phyloP scores from a whole-genome alignment of 1,284 basidiomycete species.

The Cutaneotrichosporon sp. region DNA sequence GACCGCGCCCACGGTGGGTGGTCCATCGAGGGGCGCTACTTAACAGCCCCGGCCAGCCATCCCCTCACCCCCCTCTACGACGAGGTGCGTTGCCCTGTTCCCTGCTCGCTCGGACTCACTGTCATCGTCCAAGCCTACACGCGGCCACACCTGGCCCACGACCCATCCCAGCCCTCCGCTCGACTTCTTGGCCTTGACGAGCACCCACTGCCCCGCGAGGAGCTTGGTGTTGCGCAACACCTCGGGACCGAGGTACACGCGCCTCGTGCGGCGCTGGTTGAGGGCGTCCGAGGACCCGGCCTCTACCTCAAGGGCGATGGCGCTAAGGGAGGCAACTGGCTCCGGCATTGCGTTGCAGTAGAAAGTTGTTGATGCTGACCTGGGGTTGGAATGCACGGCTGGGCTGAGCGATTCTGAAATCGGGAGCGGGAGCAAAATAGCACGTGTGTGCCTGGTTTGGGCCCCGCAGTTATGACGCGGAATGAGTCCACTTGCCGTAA shows the following conservation, averaged over 20 bases:
- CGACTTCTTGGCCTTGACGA: conserved; percentile 10
- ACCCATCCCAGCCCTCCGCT: conserved; percentile 9
- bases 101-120: too few relatives aligned
- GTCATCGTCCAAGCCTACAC: conserved; percentile 37
- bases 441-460: background rate
- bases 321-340: conserved; percentile 16
- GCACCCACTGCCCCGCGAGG: conserved; percentile 49
- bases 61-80: too few relatives aligned
- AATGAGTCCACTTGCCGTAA: background rate
- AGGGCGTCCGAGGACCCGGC: conserved; percentile 17
- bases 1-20: too few relatives aligned
- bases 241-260: conserved; percentile 46
- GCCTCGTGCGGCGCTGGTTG: conserved; percentile 28
- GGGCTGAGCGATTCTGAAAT: too few relatives aligned
- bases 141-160: conserved; percentile 45
- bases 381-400: background rate
- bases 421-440: background rate
- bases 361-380: background rate
- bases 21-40: too few relatives aligned
- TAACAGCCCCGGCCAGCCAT: too few relatives aligned
- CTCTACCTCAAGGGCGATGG: conserved; percentile 17
- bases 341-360: conserved; percentile 8
- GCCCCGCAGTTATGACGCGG: background rate
- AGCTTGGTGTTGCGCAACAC: conserved; percentile 42
- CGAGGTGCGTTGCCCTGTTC: too few relatives aligned